Evolutionary conservation across 2,329 filamentous ascomycete genomes (phyloP).

Genomic region (Acarospora socialis): DNA sequence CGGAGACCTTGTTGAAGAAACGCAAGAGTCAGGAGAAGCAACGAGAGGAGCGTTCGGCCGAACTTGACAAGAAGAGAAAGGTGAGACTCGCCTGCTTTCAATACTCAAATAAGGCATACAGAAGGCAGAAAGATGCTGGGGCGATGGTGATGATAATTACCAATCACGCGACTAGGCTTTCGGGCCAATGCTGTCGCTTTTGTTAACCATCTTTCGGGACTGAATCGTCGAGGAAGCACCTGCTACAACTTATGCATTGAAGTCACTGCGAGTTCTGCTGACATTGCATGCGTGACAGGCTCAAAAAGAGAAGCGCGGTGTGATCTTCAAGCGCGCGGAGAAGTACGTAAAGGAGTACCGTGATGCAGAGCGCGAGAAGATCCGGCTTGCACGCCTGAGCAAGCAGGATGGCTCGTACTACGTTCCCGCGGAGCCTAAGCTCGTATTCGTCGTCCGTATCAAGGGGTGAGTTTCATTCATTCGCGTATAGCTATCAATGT

Average conservation of each 20-base stretch:
- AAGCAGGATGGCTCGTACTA: slow-evolving; percentile 90
- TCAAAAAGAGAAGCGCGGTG: slow-evolving; percentile 95
- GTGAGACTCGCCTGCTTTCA: slow-evolving; percentile 43
- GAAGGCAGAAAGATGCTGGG: no score
- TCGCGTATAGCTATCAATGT: slow-evolving; percentile 5
- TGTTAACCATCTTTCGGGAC: slow-evolving; percentile 99
- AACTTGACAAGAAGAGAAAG: slow-evolving; percentile 76
- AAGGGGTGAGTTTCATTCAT: slow-evolving; percentile 54
- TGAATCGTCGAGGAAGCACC: slow-evolving; percentile 41
- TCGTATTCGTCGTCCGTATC: slow-evolving; percentile 97
- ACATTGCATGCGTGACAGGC: slow-evolving; percentile 41
- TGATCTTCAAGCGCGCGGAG: slow-evolving; percentile 99
- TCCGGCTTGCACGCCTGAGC: slow-evolving; percentile 77
- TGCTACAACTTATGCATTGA: slow-evolving; percentile 12
- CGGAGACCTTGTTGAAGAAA: slow-evolving; percentile 99
- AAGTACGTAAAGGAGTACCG: slow-evolving; percentile 99
- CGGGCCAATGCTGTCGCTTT: slow-evolving; percentile 91
- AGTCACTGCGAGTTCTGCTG: neutral
- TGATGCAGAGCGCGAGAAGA: slow-evolving; percentile 94
- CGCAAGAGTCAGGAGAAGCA: slow-evolving; percentile 99
- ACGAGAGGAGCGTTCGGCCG: slow-evolving; percentile 71
- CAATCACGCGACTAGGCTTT: slow-evolving; percentile 80
- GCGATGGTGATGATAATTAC: slow-evolving; percentile 73
- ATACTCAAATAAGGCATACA: no score
- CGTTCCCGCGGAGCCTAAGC: slow-evolving; percentile 85